phyloP scores from a whole-genome alignment of 2,329 filamentous ascomycete species.

The Aureobasidium sp. region DNA sequence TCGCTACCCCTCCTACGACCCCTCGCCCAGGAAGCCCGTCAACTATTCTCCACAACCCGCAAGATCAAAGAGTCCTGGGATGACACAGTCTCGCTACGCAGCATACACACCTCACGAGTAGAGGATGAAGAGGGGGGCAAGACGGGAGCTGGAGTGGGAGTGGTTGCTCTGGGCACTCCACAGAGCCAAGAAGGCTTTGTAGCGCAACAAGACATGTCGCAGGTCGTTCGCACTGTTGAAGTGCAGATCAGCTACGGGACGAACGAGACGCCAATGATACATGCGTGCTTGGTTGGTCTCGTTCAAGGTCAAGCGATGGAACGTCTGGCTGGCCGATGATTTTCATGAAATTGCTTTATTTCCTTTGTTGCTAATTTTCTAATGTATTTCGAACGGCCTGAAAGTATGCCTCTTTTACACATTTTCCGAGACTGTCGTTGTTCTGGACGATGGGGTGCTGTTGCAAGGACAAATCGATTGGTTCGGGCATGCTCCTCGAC shows the following conservation, averaged over 20 bases:
- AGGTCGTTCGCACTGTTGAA: slow-evolving; percentile 18
- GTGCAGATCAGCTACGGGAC: slow-evolving; percentile 18
- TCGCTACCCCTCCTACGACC: slow-evolving; percentile 23
- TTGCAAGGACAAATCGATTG: background rate
- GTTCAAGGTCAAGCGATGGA: slow-evolving; percentile 8
- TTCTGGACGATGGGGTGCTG: background rate
- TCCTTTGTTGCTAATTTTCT: background rate
- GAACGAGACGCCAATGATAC: slow-evolving; percentile 20
- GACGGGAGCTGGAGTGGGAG: slow-evolving; percentile 11
- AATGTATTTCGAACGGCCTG: background rate
- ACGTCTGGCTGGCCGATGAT: slow-evolving; percentile 6
- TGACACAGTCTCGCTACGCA: slow-evolving; percentile 8
- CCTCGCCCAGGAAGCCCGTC: slow-evolving; percentile 16
- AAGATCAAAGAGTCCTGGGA: slow-evolving; percentile 12
- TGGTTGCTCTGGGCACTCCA: slow-evolving; percentile 5
- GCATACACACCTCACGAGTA: background rate
- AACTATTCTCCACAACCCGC: slow-evolving; percentile 13
- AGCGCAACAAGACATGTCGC: slow-evolving; percentile 12
- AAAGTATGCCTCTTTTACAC: background rate
- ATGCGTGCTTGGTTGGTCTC: slow-evolving; percentile 24
- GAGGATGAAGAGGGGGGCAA: slow-evolving; percentile 11
- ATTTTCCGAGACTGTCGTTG: background rate
- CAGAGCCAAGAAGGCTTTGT: slow-evolving; percentile 16
- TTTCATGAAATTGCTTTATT: background rate
- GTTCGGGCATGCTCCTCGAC: background rate